These are phyloP conservation scores for Boletus vinaceobasis DNA, from an alignment of 768 basidiomycete species.

Conservation along the genomic window DNA sequence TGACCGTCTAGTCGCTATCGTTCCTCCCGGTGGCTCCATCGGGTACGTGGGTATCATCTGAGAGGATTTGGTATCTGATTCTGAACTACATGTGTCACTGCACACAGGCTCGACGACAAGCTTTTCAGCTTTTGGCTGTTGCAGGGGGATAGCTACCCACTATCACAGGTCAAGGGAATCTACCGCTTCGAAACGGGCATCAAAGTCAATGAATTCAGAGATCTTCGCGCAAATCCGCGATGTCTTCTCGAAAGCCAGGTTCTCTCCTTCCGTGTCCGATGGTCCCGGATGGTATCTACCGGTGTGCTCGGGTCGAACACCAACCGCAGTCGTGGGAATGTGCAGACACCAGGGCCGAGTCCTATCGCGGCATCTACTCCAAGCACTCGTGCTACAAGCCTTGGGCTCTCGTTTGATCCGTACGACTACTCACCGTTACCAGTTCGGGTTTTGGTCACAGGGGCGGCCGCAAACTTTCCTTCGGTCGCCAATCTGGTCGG, in stretches of 20 bases:
- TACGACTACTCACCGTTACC: slow-evolving; percentile 71
- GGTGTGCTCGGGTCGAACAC: slow-evolving; percentile 56
- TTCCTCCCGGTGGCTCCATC: slow-evolving; percentile 87
- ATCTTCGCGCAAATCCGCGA: slow-evolving; percentile 83
- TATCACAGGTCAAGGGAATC: slow-evolving; percentile 79
- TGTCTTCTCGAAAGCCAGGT: slow-evolving; percentile 82
- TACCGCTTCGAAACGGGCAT: slow-evolving; percentile 86
- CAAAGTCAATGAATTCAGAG: slow-evolving; percentile 85
- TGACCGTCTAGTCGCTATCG: slow-evolving; percentile 82
- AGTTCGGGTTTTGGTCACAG: slow-evolving; percentile 62
- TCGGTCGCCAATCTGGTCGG: slow-evolving; percentile 75
- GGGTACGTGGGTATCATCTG: slow-evolving; percentile 49
- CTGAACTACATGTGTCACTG: not conserved
- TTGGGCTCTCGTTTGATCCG: slow-evolving; percentile 74
- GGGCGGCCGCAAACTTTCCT: slow-evolving; percentile 83
- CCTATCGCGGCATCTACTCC: slow-evolving; percentile 18
- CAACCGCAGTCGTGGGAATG: slow-evolving; percentile 31
- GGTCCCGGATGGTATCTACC: slow-evolving; percentile 68
- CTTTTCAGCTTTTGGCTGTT: slow-evolving; percentile 88
- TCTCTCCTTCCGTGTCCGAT: slow-evolving; percentile 78
- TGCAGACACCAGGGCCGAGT: slow-evolving; percentile 29
- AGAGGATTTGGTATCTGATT: not conserved
- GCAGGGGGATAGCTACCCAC: slow-evolving; percentile 72
- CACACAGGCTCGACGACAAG: slow-evolving; percentile 79
- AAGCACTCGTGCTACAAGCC: slow-evolving; percentile 34